Evolutionary conservation across 75 land plant genomes (phyloP).

Genomic region (Cupressus sempervirens): DNA sequence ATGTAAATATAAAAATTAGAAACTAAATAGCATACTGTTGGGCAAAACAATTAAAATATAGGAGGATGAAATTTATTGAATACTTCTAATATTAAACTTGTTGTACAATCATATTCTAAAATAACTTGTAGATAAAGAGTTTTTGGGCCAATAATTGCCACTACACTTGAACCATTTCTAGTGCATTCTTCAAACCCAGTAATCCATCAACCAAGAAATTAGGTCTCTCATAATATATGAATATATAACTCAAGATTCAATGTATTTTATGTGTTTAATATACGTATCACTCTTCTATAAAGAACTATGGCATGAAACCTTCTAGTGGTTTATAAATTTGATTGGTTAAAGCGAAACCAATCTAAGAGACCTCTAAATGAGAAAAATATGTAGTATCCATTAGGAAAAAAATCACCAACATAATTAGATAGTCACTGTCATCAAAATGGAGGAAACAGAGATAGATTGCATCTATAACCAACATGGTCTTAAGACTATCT

Average conservation of each 20-base stretch:
- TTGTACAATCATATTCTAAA: no score
- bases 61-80: no score
- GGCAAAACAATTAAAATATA: no score
- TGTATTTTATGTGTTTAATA: neutral
- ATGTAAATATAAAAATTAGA: no score
- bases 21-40: no score
- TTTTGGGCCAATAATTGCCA: no score
- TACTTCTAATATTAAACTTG: no score
- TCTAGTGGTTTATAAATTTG: constrained; percentile 34
- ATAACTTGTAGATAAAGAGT: no score
- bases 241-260: neutral
- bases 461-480: constrained; percentile 42
- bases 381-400: constrained; percentile 17
- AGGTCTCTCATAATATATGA: neutral
- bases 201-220: constrained; percentile 15
- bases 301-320: constrained; percentile 36
- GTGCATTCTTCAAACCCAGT: neutral
- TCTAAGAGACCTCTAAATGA: neutral
- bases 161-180: neutral
- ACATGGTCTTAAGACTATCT: constrained; percentile 29
- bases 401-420: constrained; percentile 51
- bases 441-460: constrained; percentile 49
- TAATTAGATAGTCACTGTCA: constrained; percentile 39
- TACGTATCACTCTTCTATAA: constrained; percentile 14
- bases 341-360: constrained; percentile 38